A percentile compares a stretch with the other conserved stretches of the same genome.
phyloP scores from a whole-genome alignment of 805 yeast genomes.

The Candida incommunis region DNA sequence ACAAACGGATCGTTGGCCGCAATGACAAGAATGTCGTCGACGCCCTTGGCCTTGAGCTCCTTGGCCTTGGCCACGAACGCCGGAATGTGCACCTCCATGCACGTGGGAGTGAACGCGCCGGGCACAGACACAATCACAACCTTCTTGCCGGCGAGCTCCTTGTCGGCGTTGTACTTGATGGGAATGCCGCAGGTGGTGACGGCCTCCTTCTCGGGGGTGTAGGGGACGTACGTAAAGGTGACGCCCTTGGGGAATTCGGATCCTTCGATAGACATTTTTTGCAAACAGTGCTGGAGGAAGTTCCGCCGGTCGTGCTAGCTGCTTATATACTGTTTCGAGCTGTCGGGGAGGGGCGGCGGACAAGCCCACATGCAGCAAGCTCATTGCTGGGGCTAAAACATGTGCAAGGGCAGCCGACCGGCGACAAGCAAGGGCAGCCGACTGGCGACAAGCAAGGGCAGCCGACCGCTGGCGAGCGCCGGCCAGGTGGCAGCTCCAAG shows the following conservation, averaged over 20 bases:
- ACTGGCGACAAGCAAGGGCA: no score
- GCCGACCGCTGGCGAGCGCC: no score
- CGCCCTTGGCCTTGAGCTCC: slow-evolving; percentile 43
- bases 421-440: no score
- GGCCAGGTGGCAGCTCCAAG: no score
- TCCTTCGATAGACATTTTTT: slow-evolving; percentile 5
- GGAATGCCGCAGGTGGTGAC: slow-evolving; percentile 28
- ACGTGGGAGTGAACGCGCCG: slow-evolving; percentile 80
- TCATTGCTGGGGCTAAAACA: no score
- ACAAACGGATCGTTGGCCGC: slow-evolving; percentile 66
- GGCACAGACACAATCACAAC: slow-evolving; percentile 66
- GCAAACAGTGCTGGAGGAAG: no score
- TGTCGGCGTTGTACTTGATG: slow-evolving; percentile 19
- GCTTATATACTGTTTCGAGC: no score
- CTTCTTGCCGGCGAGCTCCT: slow-evolving; percentile 30
- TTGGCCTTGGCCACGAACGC: slow-evolving; percentile 38
- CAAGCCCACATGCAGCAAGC: no score
- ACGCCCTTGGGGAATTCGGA: slow-evolving; percentile 20
- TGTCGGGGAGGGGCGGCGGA: no score
- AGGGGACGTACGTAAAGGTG: slow-evolving; percentile 21
- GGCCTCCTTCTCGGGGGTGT: slow-evolving; percentile 17
- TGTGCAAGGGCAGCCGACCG: no score
- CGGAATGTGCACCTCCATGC: slow-evolving; percentile 60
- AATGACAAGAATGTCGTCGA: slow-evolving; percentile 47
- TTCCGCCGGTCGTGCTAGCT: no score